phyloP scores from a whole-genome alignment of 768 basidiomycete genomes.

The Cytidiella melzeri region DNA sequence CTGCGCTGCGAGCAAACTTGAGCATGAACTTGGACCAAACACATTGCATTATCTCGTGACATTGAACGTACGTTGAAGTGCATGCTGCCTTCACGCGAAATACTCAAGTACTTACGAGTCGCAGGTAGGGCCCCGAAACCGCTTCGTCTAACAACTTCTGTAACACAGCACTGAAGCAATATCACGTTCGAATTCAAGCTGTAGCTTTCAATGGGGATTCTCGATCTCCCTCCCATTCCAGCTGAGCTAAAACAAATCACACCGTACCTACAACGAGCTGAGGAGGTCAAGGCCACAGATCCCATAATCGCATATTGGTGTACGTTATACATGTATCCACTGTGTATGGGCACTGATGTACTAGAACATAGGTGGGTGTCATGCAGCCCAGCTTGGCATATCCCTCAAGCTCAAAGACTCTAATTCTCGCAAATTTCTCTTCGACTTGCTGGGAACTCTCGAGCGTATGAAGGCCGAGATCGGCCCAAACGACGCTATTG shows the following conservation, averaged over 20 bases:
- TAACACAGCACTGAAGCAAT: too few species aligned
- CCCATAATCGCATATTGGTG: slow-evolving; percentile 95
- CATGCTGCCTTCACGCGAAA: too few species aligned
- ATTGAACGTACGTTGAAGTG: too few species aligned
- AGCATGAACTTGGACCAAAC: too few species aligned
- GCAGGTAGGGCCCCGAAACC: too few species aligned
- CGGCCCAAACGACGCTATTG: slow-evolving; percentile 70
- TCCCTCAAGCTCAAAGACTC: slow-evolving; percentile 60
- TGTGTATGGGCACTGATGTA: slow-evolving; percentile 2
- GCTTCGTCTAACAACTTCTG: too few species aligned
- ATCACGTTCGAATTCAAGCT: too few species aligned
- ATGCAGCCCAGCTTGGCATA: slow-evolving; percentile 87
- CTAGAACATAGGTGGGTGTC: slow-evolving; percentile 68
- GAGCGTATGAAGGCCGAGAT: slow-evolving; percentile 79
- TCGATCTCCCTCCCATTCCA: slow-evolving; percentile 57
- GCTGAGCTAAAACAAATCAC: slow-evolving; percentile 58
- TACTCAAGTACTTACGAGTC: too few species aligned
- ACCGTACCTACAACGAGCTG: slow-evolving; percentile 84
- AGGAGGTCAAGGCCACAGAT: slow-evolving; percentile 78
- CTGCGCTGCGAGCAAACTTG: too few species aligned
- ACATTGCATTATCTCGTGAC: too few species aligned
- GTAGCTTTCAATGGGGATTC: slow-evolving; percentile 22
- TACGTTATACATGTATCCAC: slow-evolving; percentile 35
- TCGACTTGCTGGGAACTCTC: slow-evolving; percentile 67
- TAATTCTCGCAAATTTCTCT: slow-evolving; percentile 60